Conservation (phyloP, 140 eudicot species). For the Ambrosia hybrid region DNA sequence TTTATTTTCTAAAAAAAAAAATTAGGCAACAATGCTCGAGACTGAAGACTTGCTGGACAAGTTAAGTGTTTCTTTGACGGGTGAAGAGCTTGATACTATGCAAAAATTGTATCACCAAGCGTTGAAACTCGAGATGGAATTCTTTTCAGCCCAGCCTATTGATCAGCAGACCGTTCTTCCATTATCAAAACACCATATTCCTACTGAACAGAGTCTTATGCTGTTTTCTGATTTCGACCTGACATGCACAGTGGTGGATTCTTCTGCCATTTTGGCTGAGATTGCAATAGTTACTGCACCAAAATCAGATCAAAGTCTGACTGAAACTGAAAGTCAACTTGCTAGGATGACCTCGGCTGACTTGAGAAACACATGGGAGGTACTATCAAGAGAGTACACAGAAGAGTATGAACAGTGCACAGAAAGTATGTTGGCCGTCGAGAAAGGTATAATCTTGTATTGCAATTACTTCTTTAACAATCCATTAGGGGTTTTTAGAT, state of each 20-base stretch:
- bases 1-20: no score
- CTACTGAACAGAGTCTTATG: constrained; percentile 45
- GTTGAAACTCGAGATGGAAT: constrained; percentile 68
- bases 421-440: constrained; percentile 49
- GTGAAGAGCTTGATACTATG: constrained; percentile 73
- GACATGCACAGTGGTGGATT: constrained; percentile 88
- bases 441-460: constrained; percentile 41
- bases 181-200: constrained; percentile 48
- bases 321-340: constrained; percentile 45
- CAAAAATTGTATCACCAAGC: constrained; percentile 86
- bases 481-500: not conserved
- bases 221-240: constrained; percentile 85
- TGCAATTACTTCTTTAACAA: not conserved
- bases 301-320: constrained; percentile 53
- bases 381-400: constrained; percentile 66
- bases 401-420: constrained; percentile 85
- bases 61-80: constrained; percentile 75
- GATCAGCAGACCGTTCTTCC: constrained; percentile 69
- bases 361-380: constrained; percentile 64
- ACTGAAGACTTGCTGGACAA: constrained; percentile 82
- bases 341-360: constrained; percentile 65
- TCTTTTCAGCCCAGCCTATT: constrained; percentile 63
- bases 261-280: constrained; percentile 86
- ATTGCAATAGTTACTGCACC: constrained; percentile 73
- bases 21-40: constrained; percentile 56